Conservation (phyloP, 2,329 filamentous ascomycete species). For the Cladosporium oxysporum region DNA sequence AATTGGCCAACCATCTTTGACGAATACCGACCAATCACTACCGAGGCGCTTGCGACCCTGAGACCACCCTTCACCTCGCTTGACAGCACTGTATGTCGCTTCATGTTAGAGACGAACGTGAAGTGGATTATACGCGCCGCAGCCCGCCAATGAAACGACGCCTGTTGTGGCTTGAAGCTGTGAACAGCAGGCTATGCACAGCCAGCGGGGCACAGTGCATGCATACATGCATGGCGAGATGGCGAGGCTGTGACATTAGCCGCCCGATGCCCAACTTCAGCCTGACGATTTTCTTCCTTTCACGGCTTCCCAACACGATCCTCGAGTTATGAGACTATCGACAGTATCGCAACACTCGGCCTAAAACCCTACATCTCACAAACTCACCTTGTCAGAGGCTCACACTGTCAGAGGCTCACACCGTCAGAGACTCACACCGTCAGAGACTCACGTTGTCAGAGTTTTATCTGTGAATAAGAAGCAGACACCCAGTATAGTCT, state of each 20-base stretch:
- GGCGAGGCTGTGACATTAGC: background rate
- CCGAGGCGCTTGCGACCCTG: no score
- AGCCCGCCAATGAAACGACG: background rate
- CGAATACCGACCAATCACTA: no score
- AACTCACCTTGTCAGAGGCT: background rate
- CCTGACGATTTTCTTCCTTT: background rate
- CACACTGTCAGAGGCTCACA: no score
- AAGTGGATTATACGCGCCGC: background rate
- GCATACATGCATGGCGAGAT: constrained; percentile 4
- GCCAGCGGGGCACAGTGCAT: constrained; percentile 7
- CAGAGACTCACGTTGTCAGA: background rate
- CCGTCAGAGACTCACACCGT: no score
- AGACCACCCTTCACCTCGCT: no score
- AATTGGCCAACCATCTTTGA: no score
- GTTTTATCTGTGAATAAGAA: background rate
- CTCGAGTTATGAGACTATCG: background rate
- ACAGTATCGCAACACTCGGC: background rate
- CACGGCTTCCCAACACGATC: background rate
- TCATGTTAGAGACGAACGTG: background rate
- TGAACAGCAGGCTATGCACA: background rate
- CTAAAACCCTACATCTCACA: background rate
- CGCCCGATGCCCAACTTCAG: background rate
- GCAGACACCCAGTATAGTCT: background rate
- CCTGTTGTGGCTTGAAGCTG: background rate
- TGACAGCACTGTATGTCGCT: no score